Base-by-base conservation (phyloP, 1,284 basidiomycete genomes). In the Sporisorium exsertum region DNA sequence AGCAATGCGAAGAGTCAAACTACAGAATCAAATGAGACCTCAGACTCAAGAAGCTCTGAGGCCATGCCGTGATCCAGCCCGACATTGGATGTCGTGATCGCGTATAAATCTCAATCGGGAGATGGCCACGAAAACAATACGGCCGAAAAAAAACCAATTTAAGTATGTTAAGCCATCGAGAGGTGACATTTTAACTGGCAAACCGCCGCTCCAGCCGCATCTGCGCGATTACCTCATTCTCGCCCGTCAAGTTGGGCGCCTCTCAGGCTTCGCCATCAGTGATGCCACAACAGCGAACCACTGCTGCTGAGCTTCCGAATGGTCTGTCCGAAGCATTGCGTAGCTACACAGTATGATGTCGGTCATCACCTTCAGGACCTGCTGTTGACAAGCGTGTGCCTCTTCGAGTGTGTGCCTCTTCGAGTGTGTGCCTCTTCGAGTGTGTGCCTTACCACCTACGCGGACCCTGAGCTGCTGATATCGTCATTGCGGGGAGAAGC, bases 401-500 rank as follows among this genome's bases (percentile, higher is more conserved):
- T n/a, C n/a, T n/a, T n/a, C n/a, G n/a, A n/a, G n/a, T n/a, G n/a
- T n/a, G n/a, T n/a, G n/a, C n/a, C n/a, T n/a, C n/a, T n/a, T n/a
- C n/a, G n/a, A n/a, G n/a, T n/a, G n/a, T n/a, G n/a, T n/a, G n/a
- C n/a, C n/a, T n/a, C n/a, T 32, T 32, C 29, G 10, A 32, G 29
- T 32, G 29, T 32, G 29, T 20, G 58, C 47, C 40, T 64, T 43
- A 50, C 55, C 45, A 55, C 32, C 57, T 32, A 3, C 7, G 58
- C 63, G 54, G 56, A 63, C 45, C 60, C 57, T 58, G 50, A 20
- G 16, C 24, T 37, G 33, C 18, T 50, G 20, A 43, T 51, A 47
- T 68, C 55, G 60, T 40, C 53, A 59, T 56, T 62, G 54, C 46
- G 35, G 22, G n/a, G n/a, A n/a, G n/a, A n/a, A n/a, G n/a, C n/a